Percentiles rank a stretch among this genome's conserved stretches.
phyloP scores from a whole-genome alignment of 2,329 filamentous ascomycete species.

The Aspergillus melleus region DNA sequence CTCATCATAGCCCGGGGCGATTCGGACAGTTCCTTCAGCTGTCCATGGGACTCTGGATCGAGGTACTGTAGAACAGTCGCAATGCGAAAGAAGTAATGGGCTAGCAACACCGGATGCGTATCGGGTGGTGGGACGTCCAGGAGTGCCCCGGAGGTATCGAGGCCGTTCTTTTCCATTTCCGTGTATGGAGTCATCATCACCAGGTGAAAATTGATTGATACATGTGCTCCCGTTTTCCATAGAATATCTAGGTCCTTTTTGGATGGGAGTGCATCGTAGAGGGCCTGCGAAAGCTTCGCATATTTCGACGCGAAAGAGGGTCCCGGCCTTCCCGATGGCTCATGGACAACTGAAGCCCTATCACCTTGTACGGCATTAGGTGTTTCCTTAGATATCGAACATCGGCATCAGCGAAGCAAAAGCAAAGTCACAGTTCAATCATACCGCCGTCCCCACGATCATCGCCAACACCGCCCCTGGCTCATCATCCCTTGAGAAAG shows the following conservation, averaged over 20 bases:
- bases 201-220: constrained; percentile 38
- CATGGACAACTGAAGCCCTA: neutral
- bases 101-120: constrained; percentile 52
- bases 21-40: constrained; percentile 20
- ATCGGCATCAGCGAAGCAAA: neutral
- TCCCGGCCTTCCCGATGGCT: neutral
- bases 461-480: neutral
- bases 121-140: constrained; percentile 16
- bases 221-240: constrained; percentile 27
- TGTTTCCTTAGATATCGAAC: neutral
- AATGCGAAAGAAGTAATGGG: constrained; percentile 50
- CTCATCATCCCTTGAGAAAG: neutral
- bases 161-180: constrained; percentile 32
- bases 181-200: constrained; percentile 37
- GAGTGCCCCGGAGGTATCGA: constrained; percentile 23
- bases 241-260: constrained; percentile 42
- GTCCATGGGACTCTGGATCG: constrained; percentile 24
- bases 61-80: constrained; percentile 51
- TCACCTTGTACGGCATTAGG: neutral
- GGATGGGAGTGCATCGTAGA: constrained; percentile 41
- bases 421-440: neutral
- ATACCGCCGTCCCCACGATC: neutral
- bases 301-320: too few relatives aligned
- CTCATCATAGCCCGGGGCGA: constrained; percentile 26
- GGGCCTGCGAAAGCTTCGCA: too few relatives aligned